Base-by-base conservation (phyloP, 2,329 filamentous ascomycete species). In the Grosmannia clavigera region DNA sequence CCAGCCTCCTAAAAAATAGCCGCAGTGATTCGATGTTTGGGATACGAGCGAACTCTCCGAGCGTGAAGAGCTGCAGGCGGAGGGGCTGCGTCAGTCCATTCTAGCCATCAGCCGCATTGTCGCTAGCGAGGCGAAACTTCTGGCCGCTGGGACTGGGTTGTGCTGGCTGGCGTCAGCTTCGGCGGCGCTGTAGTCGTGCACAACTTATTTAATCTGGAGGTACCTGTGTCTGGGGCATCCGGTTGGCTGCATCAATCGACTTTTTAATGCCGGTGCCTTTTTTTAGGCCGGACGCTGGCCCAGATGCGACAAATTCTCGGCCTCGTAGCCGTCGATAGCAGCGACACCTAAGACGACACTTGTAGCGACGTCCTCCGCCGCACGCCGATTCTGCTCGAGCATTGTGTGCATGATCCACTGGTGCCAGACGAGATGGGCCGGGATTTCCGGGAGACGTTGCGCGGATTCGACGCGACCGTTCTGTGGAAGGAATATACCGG, bases 141-240 rank as follows among this genome's bases (percentile, higher is more conserved):
- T 3, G 68, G 29, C 29, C 38, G 38, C 48, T 51, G 58, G 3
- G 35, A 48, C 40, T 57, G 58, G 4, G 61, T 79, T 22, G 68
- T 79, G 12, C 66, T 79, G 1, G 73, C 72, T 1, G 76, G 77
- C 0, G 75, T 79, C 61, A 77, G 76, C 61, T 73, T 75, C 67
- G 77, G 76, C 53, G 75, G 69, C 1, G 74, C 76, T 0, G 50
- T 38, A 25, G 48, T 51, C 35, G 52, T 35, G 38, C 51, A 59
- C 51, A 48, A n/a, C 12, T 31, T 58, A 33, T 40, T 58, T 31
- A 52, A 58, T n/a, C 58, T 63, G 11, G 62, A 60, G 19, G 54
- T 63, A 25, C 62, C 62, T 1, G 50, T 48, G 5, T 16, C 48
- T 19, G 51, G 50, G 43, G 53, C 38, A 43, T 35, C 33, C 46